Evolutionary conservation across 306 rosid species (phyloP), one percentile per base, ranked within the genome.

Genomic region (Pueraria montana): DNA sequence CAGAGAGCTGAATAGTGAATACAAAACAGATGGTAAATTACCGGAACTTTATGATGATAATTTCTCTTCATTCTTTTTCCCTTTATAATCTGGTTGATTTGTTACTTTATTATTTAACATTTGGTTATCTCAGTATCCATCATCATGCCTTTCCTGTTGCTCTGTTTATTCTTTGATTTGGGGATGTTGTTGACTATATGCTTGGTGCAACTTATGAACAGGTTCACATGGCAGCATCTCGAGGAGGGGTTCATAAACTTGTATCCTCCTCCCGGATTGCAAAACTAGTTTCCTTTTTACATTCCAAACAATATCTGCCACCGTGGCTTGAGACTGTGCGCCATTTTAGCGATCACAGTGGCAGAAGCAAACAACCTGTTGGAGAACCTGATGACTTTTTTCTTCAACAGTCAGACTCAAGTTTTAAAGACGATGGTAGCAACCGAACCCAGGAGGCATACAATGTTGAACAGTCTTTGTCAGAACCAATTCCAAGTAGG

Each of bases 401-500:
- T 0, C 42, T 4, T 61, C 34, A 17, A n/a, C 63, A 34, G 21
- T 24, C 80, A 30, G 73, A 65, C 3, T 62, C 80, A 7, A 34
- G 45, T 74, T 82, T 73, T 42, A 49, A 74, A 36, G 72, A 50
- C 18, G 38, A 55, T 62, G 49, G 58, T 36, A 16, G 63, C 16
- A 42, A 34, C 5, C 50, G 52, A n/a, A 75, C 17, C 23, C 38
- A 36, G 11, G 77, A 81, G 20, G 85, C 21, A 26, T 13, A 40
- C 1, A 49, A 36, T 61, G 16, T 2, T 52, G 66, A 72, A 40
- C 83, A 71, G 0, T 26, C 21, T 34, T 71, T 77, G 4, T 55
- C 82, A 6, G 90, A 89, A 71, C 80, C 87, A 66, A 81, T 70
- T 83, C 86, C 88, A 36, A 61, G 79, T 81, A 78, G 92, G 66